phyloP scores from a whole-genome alignment of 1,139 yeast species.

The Chernovozyma sophiae-reginae region DNA sequence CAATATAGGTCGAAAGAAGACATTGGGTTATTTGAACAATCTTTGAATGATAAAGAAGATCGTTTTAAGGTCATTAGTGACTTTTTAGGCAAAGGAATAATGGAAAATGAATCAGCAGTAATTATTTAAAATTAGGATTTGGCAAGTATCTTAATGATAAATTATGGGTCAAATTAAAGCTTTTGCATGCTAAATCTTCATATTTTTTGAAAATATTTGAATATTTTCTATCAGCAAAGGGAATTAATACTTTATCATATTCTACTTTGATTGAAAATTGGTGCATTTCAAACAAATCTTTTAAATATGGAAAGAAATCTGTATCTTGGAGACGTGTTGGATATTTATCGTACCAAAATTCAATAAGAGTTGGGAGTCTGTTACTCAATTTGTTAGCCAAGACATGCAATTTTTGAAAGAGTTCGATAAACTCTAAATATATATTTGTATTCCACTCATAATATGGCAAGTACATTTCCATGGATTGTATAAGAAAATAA shows the following conservation, averaged over 20 bases:
- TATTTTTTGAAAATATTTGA: slow-evolving; percentile 3
- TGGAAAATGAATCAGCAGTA: slow-evolving; percentile 43
- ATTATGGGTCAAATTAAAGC: too few species aligned
- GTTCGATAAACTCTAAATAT: neutral
- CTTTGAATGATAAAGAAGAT: slow-evolving; percentile 57
- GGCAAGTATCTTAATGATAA: too few species aligned
- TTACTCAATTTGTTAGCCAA: neutral
- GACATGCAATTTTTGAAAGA: neutral
- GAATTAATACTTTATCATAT: slow-evolving; percentile 2
- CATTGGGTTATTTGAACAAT: slow-evolving; percentile 56
- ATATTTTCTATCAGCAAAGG: slow-evolving; percentile 7
- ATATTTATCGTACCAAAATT: slow-evolving; percentile 2
- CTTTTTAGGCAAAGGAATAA: slow-evolving; percentile 82
- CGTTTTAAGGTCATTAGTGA: slow-evolving; percentile 74
- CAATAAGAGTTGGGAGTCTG: slow-evolving; percentile 2
- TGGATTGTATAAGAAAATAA: slow-evolving; percentile 10
- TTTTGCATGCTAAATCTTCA: slow-evolving; percentile 3
- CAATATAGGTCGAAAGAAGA: slow-evolving; percentile 63
- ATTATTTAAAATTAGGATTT: too few species aligned
- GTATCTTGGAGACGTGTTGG: slow-evolving; percentile 4
- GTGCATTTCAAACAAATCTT: slow-evolving; percentile 4
- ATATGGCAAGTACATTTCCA: slow-evolving; percentile 7
- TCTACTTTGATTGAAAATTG: neutral
- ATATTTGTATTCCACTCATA: neutral
- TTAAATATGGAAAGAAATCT: slow-evolving; percentile 4